Evolutionary conservation across 2,329 filamentous ascomycete species (phyloP).

Genomic region (Venturia carpophila): DNA sequence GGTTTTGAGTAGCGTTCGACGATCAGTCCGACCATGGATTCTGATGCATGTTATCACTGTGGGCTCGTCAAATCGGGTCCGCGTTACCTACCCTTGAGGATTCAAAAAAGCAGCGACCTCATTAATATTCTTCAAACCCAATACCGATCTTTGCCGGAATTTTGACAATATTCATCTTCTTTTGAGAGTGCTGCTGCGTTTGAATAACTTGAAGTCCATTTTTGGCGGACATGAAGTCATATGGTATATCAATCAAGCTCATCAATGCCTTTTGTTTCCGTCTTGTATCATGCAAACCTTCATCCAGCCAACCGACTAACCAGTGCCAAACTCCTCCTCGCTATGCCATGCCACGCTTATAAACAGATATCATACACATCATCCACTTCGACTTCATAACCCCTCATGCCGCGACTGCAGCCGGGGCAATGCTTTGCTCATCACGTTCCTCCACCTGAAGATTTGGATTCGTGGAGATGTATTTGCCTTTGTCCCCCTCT

Average conservation of each 20-base stretch:
- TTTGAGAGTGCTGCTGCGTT: too few relatives aligned
- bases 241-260: neutral
- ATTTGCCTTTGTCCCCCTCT: slow-evolving; percentile 12
- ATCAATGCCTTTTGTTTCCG: neutral
- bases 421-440: neutral
- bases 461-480: neutral
- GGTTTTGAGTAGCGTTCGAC: neutral
- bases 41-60: neutral
- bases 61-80: too few relatives aligned
- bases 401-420: neutral
- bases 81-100: too few relatives aligned
- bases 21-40: neutral
- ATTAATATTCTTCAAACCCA: too few relatives aligned
- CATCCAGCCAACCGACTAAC: neutral
- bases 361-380: neutral
- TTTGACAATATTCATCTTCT: too few relatives aligned
- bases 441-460: neutral
- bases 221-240: too few relatives aligned
- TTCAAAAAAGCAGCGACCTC: too few relatives aligned
- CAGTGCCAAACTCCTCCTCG: slow-evolving; percentile 5
- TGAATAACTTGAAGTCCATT: too few relatives aligned
- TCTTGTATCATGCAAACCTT: neutral
- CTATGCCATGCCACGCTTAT: slow-evolving; percentile 1
- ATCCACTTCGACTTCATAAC: too few relatives aligned
- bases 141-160: too few relatives aligned